Conservation (phyloP, 2,329 filamentous ascomycete species). For the Talaromyces rugulosus region DNA sequence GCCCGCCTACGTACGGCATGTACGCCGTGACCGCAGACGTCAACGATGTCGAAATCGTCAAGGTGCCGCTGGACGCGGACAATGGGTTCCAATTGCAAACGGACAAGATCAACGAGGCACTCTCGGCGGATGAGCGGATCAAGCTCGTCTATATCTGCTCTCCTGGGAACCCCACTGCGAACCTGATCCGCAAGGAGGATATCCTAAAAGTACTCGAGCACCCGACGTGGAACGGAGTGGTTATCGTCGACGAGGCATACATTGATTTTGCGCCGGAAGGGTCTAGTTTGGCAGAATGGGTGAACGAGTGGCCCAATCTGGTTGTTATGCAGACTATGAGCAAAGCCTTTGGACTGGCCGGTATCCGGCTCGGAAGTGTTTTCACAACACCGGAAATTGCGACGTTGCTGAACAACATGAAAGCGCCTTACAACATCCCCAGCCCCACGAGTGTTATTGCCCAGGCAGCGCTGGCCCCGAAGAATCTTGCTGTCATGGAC, state of each 20-base stretch:
- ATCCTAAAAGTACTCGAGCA: slow-evolving; percentile 72
- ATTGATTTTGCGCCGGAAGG: slow-evolving; percentile 83
- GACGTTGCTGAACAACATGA: slow-evolving; percentile 78
- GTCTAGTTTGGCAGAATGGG: slow-evolving; percentile 84
- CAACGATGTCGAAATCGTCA: slow-evolving; percentile 83
- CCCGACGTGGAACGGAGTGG: slow-evolving; percentile 89
- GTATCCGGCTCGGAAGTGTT: slow-evolving; percentile 82
- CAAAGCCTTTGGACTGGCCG: slow-evolving; percentile 93
- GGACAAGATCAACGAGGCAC: slow-evolving; percentile 59
- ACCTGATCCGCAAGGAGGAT: slow-evolving; percentile 70
- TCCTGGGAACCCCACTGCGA: slow-evolving; percentile 89
- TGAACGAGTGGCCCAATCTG: slow-evolving; percentile 86
- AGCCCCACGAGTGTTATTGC: slow-evolving; percentile 83
- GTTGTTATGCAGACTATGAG: slow-evolving; percentile 98
- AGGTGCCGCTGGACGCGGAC: slow-evolving; percentile 72
- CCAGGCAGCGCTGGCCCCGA: slow-evolving; percentile 61
- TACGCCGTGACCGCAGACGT: slow-evolving; percentile 91
- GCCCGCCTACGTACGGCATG: slow-evolving; percentile 98
- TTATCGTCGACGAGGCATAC: slow-evolving; percentile 94
- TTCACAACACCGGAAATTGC: slow-evolving; percentile 76
- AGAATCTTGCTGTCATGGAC: slow-evolving; percentile 70
- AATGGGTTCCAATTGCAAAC: slow-evolving; percentile 72
- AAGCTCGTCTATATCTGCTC: slow-evolving; percentile 93
- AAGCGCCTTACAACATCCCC: slow-evolving; percentile 94
- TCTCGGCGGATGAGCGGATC: slow-evolving; percentile 63